Base-by-base conservation (phyloP, 352 stramenopile genomes). In the Pythium rhizo-oryzae region DNA sequence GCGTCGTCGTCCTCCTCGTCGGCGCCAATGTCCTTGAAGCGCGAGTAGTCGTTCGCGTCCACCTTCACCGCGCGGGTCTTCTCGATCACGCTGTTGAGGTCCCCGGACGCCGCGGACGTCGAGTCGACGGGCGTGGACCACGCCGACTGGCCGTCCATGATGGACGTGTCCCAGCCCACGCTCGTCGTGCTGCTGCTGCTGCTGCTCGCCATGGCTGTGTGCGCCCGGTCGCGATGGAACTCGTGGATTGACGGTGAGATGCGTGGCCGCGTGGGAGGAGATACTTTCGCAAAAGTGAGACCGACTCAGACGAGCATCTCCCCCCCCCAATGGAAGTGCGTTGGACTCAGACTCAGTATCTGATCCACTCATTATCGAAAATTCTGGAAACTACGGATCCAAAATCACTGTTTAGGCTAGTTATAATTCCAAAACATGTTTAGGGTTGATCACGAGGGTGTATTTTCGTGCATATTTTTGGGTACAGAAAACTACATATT, bases 31-130 rank as follows among this genome's bases (percentile, higher is more conserved):
- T 84, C 67, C 25, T 96, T 89, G 66, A 96, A 96, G 46, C 88
- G 84, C 54, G 88, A 94, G 75, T 96, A 96, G 69, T 96, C 86
- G 72, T 94, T 94, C 58, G 76, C 87, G 69, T 95, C 87, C 44
- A 89, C 75, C 49, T 82, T 90, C 2, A 90, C 74, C 51, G 86
- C 77, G 67, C 78, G 72, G 47, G 83, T 84, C 47, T 78, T 84
- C 30, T 92, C 78, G 39, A 91, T 90, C n/a, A 85, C 58, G 28
- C 72, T 65, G 63, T 75, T 88, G 56, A 75, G 58, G 63, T 85
- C 84, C 0, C 74, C 50, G 6, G 51, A 39, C 55, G 23, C 13
- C 25, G 35, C 18, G 58, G 37, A 12, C 15, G 37, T 18, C 43
- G 28, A 12, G 28, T 51, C 35, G 30, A 75, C 25, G 6, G 68